phyloP scores from a whole-genome alignment of 1,139 yeast species.

The Protomyces lactucae-debilis region DNA sequence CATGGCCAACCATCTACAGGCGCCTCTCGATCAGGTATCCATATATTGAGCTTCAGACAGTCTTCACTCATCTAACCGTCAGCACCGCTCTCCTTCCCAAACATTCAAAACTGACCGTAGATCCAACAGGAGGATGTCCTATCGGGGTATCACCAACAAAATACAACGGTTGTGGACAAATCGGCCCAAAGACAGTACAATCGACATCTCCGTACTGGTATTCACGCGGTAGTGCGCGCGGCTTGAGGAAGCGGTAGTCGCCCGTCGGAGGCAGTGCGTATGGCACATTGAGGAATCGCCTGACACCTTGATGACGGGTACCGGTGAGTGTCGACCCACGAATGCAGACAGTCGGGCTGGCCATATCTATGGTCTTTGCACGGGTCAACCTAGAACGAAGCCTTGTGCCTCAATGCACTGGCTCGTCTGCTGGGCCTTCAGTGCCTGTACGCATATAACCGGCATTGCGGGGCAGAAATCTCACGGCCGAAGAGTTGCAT shows the following conservation, averaged over 20 bases:
- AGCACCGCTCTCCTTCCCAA: background rate
- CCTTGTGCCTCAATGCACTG: too few relatives aligned
- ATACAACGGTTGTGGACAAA: conserved; percentile 41
- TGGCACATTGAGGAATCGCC: conserved; percentile 34
- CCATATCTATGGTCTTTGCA: background rate
- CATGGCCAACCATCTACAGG: conserved; percentile 45
- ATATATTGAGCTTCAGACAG: conserved; percentile 42
- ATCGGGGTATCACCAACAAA: conserved; percentile 13
- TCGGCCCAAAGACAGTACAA: conserved; percentile 32
- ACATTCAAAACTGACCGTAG: background rate
- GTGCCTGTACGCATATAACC: background rate
- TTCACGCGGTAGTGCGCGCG: conserved; percentile 28
- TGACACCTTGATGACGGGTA: conserved; percentile 23
- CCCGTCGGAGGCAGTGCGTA: conserved; percentile 37
- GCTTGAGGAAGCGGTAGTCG: conserved; percentile 34
- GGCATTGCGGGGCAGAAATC: background rate
- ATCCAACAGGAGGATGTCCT: conserved; percentile 1
- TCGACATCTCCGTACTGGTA: conserved; percentile 6
- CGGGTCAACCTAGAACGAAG: too few relatives aligned
- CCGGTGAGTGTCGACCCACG: conserved; percentile 27
- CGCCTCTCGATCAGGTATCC: conserved; percentile 42
- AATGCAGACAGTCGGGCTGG: background rate
- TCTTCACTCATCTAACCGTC: conserved; percentile 37
- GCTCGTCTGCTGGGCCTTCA: too few relatives aligned
- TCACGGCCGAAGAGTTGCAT: background rate